A percentile compares a stretch with the other conserved stretches of the same genome.
Evolutionary conservation across 257 asterid species (phyloP).

Genomic region (Leptodermis oblonga): DNA sequence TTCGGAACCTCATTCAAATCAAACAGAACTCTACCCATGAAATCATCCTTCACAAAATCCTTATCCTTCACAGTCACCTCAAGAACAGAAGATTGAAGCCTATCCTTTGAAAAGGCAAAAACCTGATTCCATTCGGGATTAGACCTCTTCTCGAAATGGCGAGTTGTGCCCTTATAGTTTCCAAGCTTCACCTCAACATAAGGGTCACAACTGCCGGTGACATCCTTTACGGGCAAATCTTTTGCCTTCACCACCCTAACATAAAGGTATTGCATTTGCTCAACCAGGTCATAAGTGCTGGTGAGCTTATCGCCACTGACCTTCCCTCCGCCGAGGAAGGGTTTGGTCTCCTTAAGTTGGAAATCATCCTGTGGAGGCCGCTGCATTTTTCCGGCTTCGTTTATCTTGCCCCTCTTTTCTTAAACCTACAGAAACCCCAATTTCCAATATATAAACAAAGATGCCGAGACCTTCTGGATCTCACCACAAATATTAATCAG

Average conservation of each 20-base stretch:
- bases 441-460: background rate
- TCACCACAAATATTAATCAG: background rate
- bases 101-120: constrained; percentile 48
- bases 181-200: constrained; percentile 52
- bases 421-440: background rate
- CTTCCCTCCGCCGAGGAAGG: constrained; percentile 45
- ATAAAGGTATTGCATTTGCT: constrained; percentile 51
- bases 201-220: constrained; percentile 49
- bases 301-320: constrained; percentile 48
- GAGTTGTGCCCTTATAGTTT: constrained; percentile 45
- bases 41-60: constrained; percentile 44
- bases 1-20: constrained; percentile 50
- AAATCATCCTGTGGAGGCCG: constrained; percentile 44
- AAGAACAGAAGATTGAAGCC: constrained; percentile 43
- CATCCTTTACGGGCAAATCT: constrained; percentile 44
- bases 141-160: constrained; percentile 43
- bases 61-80: constrained; percentile 46
- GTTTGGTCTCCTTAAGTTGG: constrained; percentile 48
- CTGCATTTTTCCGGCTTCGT: constrained; percentile 29
- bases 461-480: background rate
- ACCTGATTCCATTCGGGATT: constrained; percentile 53
- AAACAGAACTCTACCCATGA: constrained; percentile 39
- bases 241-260: constrained; percentile 48
- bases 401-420: constrained; percentile 1
- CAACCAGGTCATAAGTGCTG: constrained; percentile 52